Evolutionary conservation across 1,139 yeast species (phyloP).

Genomic region (Candida neerlandica): DNA sequence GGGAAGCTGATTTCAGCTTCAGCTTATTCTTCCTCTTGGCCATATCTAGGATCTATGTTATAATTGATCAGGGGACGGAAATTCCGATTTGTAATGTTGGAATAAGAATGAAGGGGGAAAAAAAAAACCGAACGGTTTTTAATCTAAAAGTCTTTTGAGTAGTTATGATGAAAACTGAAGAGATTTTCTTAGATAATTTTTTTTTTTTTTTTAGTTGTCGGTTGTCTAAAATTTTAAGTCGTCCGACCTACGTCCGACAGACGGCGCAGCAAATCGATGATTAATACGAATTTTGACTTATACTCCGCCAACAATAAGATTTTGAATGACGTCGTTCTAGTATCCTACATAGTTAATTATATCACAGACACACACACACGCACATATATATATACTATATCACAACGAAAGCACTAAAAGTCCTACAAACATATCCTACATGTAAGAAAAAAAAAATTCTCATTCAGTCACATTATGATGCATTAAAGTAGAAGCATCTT

Average conservation of each 20-base stretch:
- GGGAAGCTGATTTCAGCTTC: slow-evolving; percentile 4
- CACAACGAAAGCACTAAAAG: neutral
- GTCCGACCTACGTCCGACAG: neutral
- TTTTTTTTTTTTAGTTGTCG: slow-evolving; percentile 3
- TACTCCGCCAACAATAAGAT: neutral
- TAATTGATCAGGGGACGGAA: neutral
- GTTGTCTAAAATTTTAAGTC: neutral
- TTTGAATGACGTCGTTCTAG: neutral
- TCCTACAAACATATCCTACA: too few relatives aligned
- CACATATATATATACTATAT: neutral
- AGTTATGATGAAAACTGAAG: neutral
- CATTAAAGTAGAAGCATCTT: neutral
- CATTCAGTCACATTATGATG: slow-evolving; percentile 2
- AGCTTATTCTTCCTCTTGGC: slow-evolving; percentile 1
- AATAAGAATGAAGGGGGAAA: neutral
- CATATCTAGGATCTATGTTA: neutral
- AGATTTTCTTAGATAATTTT: neutral
- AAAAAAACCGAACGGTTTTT: neutral
- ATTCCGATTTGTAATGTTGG: neutral
- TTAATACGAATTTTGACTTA: too few relatives aligned
- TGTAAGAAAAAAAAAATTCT: neutral
- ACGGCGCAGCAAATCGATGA: neutral
- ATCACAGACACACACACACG: too few relatives aligned
- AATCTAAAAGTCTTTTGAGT: neutral
- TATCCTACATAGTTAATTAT: neutral